Evolutionary conservation across 1,284 basidiomycete genomes (phyloP).

Genomic region (Sporisorium iseilematis-ciliati): DNA sequence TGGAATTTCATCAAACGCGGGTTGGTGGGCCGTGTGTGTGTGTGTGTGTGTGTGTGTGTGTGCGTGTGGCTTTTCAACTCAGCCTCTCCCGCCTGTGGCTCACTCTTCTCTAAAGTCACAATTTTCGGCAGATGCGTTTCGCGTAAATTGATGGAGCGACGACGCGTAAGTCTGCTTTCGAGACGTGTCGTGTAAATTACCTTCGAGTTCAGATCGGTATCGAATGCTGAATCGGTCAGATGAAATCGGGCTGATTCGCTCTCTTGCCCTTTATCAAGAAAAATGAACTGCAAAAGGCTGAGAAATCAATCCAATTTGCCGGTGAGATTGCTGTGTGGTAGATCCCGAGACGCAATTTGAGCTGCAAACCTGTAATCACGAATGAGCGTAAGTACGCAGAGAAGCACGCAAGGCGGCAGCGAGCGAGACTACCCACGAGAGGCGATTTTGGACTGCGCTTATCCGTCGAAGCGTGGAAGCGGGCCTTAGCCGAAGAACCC

Average conservation of each 20-base stretch:
- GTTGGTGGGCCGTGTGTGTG: neutral
- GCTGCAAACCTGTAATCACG: no score
- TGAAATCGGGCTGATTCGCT: neutral
- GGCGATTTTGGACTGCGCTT: no score
- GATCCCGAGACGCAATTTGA: no score
- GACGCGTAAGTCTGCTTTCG: conserved; percentile 4
- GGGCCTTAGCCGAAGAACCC: no score
- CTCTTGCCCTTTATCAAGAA: no score
- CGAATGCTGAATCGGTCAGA: neutral
- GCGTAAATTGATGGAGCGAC: conserved; percentile 24
- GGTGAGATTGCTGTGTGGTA: neutral
- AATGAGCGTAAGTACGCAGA: no score
- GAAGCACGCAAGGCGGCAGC: no score
- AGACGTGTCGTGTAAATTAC: conserved; percentile 44
- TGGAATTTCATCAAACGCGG: conserved; percentile 40
- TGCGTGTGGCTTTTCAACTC: conserved; percentile 7
- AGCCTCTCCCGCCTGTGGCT: neutral
- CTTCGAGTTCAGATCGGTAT: neutral
- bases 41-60: neutral
- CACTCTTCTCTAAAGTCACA: conserved; percentile 20
- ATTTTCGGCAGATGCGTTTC: conserved; percentile 8
- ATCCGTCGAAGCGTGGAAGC: no score
- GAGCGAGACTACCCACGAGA: no score
- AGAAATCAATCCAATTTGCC: neutral
- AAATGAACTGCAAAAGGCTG: neutral